Conservation (phyloP, 2,329 filamentous ascomycete genomes). For the Rutstroemia sydowiana region DNA sequence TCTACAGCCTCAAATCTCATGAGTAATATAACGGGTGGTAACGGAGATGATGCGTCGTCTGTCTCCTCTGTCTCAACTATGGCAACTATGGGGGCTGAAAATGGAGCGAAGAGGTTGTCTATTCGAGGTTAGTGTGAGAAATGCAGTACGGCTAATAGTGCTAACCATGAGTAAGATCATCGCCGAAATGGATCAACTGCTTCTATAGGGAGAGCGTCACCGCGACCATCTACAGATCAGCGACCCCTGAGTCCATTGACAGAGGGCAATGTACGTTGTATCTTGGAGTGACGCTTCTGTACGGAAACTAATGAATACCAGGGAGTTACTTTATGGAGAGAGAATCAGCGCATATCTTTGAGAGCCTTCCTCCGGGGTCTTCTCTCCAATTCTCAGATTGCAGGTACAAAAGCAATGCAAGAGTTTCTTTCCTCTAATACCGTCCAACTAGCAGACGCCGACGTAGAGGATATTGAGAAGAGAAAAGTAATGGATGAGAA, state of each 20-base stretch:
- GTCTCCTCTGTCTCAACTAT: slow-evolving; percentile 46
- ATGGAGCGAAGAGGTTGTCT: slow-evolving; percentile 32
- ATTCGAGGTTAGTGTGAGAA: slow-evolving; percentile 33
- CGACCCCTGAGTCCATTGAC: background rate
- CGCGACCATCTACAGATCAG: slow-evolving; percentile 9
- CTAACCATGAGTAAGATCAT: slow-evolving; percentile 13
- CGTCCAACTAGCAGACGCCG: slow-evolving; percentile 70
- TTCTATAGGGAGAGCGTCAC: slow-evolving; percentile 9
- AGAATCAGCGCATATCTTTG: slow-evolving; percentile 85
- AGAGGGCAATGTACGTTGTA: slow-evolving; percentile 9
- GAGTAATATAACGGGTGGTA: slow-evolving; percentile 42
- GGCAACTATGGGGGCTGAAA: slow-evolving; percentile 15
- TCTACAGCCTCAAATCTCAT: slow-evolving; percentile 56
- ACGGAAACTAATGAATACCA: background rate
- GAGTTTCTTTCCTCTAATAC: slow-evolving; percentile 75
- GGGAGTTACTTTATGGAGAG: slow-evolving; percentile 63
- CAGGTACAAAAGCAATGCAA: slow-evolving; percentile 72
- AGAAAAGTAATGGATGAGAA: slow-evolving; percentile 80
- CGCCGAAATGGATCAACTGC: slow-evolving; percentile 12
- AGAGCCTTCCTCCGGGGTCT: slow-evolving; percentile 84
- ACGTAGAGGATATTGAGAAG: slow-evolving; percentile 70
- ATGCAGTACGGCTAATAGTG: background rate
- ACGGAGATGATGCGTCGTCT: slow-evolving; percentile 67
- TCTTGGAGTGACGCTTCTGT: background rate
- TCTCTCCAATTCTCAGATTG: slow-evolving; percentile 75